A percentile compares a stretch with the other conserved stretches of the same genome.
phyloP scores from a whole-genome alignment of 2,329 filamentous ascomycete species.

The Eurotiales sp. region DNA sequence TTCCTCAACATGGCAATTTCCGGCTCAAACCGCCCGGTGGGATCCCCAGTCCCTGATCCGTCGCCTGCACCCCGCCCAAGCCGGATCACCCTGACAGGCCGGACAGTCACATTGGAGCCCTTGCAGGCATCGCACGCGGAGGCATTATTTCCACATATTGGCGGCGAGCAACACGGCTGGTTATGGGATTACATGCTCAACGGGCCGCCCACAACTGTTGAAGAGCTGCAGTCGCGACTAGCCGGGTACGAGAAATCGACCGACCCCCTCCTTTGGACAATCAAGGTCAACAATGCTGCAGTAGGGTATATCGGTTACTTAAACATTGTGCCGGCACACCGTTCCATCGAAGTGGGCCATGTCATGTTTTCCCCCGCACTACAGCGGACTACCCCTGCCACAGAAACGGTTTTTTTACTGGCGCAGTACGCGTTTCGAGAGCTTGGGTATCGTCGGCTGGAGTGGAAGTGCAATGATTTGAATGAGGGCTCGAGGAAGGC shows the following conservation, averaged over 20 bases:
- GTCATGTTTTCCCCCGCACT: slow-evolving; percentile 50
- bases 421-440: slow-evolving; percentile 51
- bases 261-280: slow-evolving; percentile 44
- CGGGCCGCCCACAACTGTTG: slow-evolving; percentile 32
- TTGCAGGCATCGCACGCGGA: slow-evolving; percentile 26
- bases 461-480: slow-evolving; percentile 60
- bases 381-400: slow-evolving; percentile 53
- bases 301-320: slow-evolving; percentile 35
- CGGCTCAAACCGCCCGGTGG: slow-evolving; percentile 1
- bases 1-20: no score
- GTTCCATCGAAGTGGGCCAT: slow-evolving; percentile 55
- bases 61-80: slow-evolving; percentile 12
- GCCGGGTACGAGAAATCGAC: slow-evolving; percentile 21
- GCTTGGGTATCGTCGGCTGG: slow-evolving; percentile 53
- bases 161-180: slow-evolving; percentile 21
- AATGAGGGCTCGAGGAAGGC: slow-evolving; percentile 54
- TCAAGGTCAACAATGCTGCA: slow-evolving; percentile 25
- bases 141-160: slow-evolving; percentile 27
- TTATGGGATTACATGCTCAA: slow-evolving; percentile 44
- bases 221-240: slow-evolving; percentile 28
- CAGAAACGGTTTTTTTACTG: slow-evolving; percentile 56
- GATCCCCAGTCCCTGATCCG: slow-evolving; percentile 7
- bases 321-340: slow-evolving; percentile 44
- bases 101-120: slow-evolving; percentile 26
- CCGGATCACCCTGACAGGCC: slow-evolving; percentile 20